A percentile compares a stretch with the other conserved stretches of the same genome.
phyloP scores from a whole-genome alignment of 2,329 filamentous ascomycete genomes.

The Penicillium sp. region DNA sequence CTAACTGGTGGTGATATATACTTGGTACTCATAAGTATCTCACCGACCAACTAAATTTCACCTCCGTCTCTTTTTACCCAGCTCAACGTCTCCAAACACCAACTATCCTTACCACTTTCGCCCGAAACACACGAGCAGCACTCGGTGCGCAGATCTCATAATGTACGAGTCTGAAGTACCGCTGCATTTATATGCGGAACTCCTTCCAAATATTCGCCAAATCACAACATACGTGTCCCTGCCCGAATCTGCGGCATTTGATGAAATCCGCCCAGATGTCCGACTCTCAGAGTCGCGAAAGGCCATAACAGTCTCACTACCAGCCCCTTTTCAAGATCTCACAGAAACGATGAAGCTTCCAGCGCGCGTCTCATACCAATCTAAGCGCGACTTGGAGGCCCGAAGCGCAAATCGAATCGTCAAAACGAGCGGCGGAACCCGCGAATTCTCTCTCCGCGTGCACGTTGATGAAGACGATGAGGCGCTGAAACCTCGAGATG shows the following conservation, averaged over 20 bases:
- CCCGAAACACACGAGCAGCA: neutral
- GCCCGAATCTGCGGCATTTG: constrained; percentile 16
- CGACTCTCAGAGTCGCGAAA: constrained; percentile 39
- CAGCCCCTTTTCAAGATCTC: constrained; percentile 23
- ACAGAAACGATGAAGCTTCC: constrained; percentile 53
- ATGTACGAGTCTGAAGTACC: constrained; percentile 11
- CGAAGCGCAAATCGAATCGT: neutral
- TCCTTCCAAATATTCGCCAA: constrained; percentile 62
- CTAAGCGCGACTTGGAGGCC: constrained; percentile 24
- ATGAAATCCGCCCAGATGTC: constrained; percentile 22
- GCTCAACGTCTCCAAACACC: neutral
- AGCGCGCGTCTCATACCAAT: constrained; percentile 32
- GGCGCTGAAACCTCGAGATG: constrained; percentile 17
- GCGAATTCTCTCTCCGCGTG: constrained; percentile 57
- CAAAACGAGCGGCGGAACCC: constrained; percentile 1
- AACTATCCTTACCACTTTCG: neutral
- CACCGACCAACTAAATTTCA: neutral
- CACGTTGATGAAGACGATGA: constrained; percentile 48
- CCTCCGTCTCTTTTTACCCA: neutral
- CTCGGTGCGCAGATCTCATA: neutral
- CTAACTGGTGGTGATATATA: neutral
- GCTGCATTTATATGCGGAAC: constrained; percentile 59
- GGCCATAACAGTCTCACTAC: constrained; percentile 40
- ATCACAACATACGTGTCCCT: constrained; percentile 60
- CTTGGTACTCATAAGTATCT: neutral